These are phyloP conservation scores for Arxiozyma bovina DNA, from an alignment of 1,139 yeast genomes.

Conservation along the genomic window DNA sequence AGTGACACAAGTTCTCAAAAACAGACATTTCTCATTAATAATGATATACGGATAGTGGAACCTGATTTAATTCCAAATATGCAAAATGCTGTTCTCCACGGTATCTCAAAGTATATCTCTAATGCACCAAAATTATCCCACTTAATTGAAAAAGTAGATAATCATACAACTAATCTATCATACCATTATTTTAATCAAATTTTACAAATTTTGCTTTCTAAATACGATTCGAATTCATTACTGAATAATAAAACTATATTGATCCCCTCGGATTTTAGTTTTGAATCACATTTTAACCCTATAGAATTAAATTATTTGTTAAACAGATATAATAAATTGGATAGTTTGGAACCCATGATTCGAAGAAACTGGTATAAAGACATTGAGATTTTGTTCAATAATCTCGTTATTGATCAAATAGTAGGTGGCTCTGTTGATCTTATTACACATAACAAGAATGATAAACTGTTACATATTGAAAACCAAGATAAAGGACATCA, in stretches of 20 bases:
- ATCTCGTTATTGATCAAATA: slow-evolving; percentile 16
- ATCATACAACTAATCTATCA: neutral
- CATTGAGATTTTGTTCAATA: slow-evolving; percentile 14
- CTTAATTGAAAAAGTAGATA: slow-evolving; percentile 2
- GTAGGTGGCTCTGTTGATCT: slow-evolving; percentile 19
- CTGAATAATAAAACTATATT: slow-evolving; percentile 30
- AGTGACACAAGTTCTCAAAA: slow-evolving; percentile 8
- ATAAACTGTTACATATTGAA: slow-evolving; percentile 21
- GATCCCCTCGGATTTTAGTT: slow-evolving; percentile 39
- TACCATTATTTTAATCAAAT: neutral
- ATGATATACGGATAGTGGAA: slow-evolving; percentile 49
- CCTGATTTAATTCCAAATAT: slow-evolving; percentile 57
- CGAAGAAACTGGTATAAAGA: slow-evolving; percentile 33
- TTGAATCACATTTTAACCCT: slow-evolving; percentile 31
- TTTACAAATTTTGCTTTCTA: neutral
- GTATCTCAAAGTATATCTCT: slow-evolving; percentile 42
- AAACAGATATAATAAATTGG: slow-evolving; percentile 21
- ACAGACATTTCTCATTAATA: slow-evolving; percentile 32
- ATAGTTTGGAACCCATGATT: slow-evolving; percentile 7
- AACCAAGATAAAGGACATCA: slow-evolving; percentile 30
- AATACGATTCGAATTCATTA: slow-evolving; percentile 1
- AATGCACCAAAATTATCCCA: slow-evolving; percentile 7
- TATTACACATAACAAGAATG: slow-evolving; percentile 20
- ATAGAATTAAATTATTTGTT: slow-evolving; percentile 43
- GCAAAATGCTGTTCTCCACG: slow-evolving; percentile 68